These are phyloP conservation scores for Fusarium humuli DNA, from an alignment of 2,329 filamentous ascomycete genomes.

Conservation along the genomic window DNA sequence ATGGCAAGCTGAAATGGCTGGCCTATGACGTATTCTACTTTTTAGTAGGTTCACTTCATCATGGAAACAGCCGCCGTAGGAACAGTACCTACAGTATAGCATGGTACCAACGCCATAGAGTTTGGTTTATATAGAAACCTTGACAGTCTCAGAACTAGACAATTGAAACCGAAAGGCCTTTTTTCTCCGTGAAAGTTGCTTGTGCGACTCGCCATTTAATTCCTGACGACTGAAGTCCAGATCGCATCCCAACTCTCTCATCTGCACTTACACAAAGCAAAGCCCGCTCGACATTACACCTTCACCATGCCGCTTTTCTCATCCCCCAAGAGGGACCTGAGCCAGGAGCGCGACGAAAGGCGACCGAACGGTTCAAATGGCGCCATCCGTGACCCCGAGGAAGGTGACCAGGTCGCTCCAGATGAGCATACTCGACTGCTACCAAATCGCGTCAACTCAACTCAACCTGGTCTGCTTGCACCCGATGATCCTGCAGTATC, in stretches of 20 bases:
- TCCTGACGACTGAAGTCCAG: neutral
- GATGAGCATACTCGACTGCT: slow-evolving; percentile 75
- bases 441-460: slow-evolving; percentile 71
- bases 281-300: neutral
- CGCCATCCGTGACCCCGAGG: slow-evolving; percentile 31
- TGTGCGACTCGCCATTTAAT: slow-evolving; percentile 9
- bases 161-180: slow-evolving; percentile 1
- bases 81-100: neutral
- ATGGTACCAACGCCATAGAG: neutral
- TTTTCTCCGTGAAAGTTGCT: slow-evolving; percentile 6
- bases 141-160: neutral
- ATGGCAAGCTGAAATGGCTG: slow-evolving; percentile 17
- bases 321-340: slow-evolving; percentile 42
- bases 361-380: slow-evolving; percentile 27
- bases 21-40: slow-evolving; percentile 46
- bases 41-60: slow-evolving; percentile 23
- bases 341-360: slow-evolving; percentile 27
- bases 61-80: slow-evolving; percentile 4
- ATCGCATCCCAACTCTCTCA: neutral
- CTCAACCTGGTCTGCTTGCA: slow-evolving; percentile 49
- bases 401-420: slow-evolving; percentile 48
- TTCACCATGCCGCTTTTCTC: slow-evolving; percentile 52
- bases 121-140: slow-evolving; percentile 32
- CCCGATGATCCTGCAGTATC: slow-evolving; percentile 70
- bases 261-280: neutral